Evolutionary conservation across 805 yeast genomes (phyloP).

Genomic region (Ogataea polymorpha): DNA sequence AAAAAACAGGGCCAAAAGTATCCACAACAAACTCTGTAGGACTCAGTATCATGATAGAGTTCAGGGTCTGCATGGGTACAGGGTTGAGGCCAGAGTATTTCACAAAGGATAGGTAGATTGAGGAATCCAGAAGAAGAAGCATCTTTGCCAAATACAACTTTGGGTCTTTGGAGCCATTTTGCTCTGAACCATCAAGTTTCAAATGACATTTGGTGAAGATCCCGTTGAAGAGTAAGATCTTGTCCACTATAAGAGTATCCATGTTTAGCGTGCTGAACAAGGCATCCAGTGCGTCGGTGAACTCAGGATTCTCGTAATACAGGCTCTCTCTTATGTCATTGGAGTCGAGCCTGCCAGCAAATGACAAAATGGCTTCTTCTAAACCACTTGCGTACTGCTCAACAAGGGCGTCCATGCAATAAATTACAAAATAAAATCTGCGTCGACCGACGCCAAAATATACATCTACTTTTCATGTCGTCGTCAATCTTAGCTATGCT

Average conservation of each 20-base stretch:
- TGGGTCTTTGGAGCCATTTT: neutral
- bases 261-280: constrained; percentile 3
- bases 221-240: constrained; percentile 16
- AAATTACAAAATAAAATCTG: neutral
- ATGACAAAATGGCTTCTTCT: neutral
- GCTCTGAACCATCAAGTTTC: constrained; percentile 2
- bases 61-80: constrained; percentile 30
- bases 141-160: constrained; percentile 6
- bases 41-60: constrained; percentile 20
- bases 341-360: neutral
- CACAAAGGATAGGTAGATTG: constrained; percentile 17
- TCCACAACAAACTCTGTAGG: constrained; percentile 22
- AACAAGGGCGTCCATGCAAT: constrained; percentile 9
- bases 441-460: constrained; percentile 8
- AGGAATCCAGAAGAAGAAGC: constrained; percentile 23
- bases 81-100: constrained; percentile 12
- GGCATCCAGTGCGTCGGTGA: neutral
- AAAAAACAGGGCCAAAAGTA: constrained; percentile 21
- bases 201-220: constrained; percentile 9
- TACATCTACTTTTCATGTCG: neutral
- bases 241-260: constrained; percentile 8
- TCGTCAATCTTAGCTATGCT: constrained; percentile 4
- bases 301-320: neutral
- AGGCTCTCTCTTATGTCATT: neutral
- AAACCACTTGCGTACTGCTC: constrained; percentile 6